phyloP scores from a whole-genome alignment of 1,284 basidiomycete genomes.

The Rhodotorula sp. region DNA sequence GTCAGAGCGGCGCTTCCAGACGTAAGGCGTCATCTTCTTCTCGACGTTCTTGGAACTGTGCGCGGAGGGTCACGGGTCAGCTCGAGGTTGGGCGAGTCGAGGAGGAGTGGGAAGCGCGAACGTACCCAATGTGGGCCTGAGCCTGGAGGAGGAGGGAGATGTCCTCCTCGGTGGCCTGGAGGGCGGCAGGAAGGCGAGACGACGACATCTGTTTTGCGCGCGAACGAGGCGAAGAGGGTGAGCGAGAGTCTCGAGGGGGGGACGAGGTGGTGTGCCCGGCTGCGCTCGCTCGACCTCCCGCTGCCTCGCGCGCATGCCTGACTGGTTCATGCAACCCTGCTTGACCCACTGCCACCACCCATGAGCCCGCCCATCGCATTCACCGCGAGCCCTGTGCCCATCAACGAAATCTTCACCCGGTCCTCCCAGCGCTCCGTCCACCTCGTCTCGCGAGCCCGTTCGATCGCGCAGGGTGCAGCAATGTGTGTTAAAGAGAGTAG shows the following conservation, averaged over 20 bases:
- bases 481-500: too few relatives aligned
- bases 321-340: background rate
- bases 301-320: background rate
- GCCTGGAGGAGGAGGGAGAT: slow-evolving; percentile 92
- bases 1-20: slow-evolving; percentile 94
- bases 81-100: background rate
- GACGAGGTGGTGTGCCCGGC: background rate
- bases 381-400: background rate
- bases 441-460: background rate
- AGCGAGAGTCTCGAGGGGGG: background rate
- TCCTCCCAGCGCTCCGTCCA: background rate
- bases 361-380: background rate
- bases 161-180: slow-evolving; percentile 95
- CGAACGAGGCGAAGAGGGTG: background rate
- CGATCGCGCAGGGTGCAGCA: background rate
- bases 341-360: background rate
- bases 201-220: slow-evolving; percentile 24
- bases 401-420: background rate
- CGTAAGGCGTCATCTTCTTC: slow-evolving; percentile 97
- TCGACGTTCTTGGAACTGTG: slow-evolving; percentile 90
- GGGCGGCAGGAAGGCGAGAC: slow-evolving; percentile 84
- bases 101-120: background rate
- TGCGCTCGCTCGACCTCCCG: background rate
- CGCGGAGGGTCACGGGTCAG: background rate
- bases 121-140: slow-evolving; percentile 78